phyloP scores from a whole-genome alignment of 2,329 filamentous ascomycete genomes.

The Coniochaeta pulveracea region DNA sequence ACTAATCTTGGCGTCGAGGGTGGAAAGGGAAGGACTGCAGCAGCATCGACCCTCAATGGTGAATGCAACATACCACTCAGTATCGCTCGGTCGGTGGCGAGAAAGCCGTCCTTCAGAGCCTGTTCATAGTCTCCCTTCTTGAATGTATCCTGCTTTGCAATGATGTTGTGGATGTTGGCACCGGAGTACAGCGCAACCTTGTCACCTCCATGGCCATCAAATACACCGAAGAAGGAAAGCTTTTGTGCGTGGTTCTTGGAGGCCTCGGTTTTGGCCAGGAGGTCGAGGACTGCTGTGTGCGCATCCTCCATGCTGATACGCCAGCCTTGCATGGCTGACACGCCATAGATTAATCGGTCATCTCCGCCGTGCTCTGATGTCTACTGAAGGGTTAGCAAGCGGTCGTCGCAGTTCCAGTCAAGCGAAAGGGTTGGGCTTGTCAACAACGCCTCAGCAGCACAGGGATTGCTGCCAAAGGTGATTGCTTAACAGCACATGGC shows the following conservation, averaged over 20 bases:
- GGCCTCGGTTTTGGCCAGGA: slow-evolving; percentile 51
- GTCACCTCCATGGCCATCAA: slow-evolving; percentile 94
- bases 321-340: slow-evolving; percentile 99
- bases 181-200: slow-evolving; percentile 91
- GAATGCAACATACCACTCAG: slow-evolving; percentile 66
- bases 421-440: too few species aligned
- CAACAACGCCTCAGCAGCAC: too few species aligned
- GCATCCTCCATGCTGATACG: slow-evolving; percentile 99
- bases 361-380: slow-evolving; percentile 82
- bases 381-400: too few species aligned
- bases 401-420: too few species aligned
- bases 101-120: slow-evolving; percentile 91
- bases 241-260: slow-evolving; percentile 58
- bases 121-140: slow-evolving; percentile 86
- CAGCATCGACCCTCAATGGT: too few species aligned
- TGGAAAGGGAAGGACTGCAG: background rate
- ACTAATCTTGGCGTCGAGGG: background rate
- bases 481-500: too few species aligned
- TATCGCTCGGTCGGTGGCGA: slow-evolving; percentile 92
- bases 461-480: too few species aligned
- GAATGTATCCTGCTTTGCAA: slow-evolving; percentile 90
- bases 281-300: slow-evolving; percentile 80
- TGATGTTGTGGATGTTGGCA: slow-evolving; percentile 85
- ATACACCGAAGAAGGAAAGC: slow-evolving; percentile 94
- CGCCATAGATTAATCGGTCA: slow-evolving; percentile 84